phyloP scores from a whole-genome alignment of 805 yeast genomes.

The Pichia nakasei region DNA sequence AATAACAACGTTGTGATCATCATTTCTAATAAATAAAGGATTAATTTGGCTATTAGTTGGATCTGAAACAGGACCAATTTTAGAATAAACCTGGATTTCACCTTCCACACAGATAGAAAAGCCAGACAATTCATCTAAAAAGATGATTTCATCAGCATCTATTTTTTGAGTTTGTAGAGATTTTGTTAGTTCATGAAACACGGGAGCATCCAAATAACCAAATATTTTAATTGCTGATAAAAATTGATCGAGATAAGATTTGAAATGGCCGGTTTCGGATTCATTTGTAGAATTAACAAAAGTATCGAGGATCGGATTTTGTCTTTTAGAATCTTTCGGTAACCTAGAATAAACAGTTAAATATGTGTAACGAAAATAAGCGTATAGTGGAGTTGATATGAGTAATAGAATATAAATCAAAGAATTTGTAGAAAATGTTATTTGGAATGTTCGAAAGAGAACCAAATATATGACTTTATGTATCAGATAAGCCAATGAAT shows the following conservation, averaged over 20 bases:
- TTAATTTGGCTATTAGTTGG: slow-evolving; percentile 13
- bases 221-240: slow-evolving; percentile 85
- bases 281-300: slow-evolving; percentile 30
- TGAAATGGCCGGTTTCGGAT: slow-evolving; percentile 33
- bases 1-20: slow-evolving; percentile 33
- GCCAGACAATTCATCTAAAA: slow-evolving; percentile 60
- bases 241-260: slow-evolving; percentile 80
- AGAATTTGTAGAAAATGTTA: slow-evolving; percentile 44
- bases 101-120: slow-evolving; percentile 94
- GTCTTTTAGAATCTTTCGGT: slow-evolving; percentile 36
- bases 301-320: slow-evolving; percentile 38
- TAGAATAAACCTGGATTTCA: slow-evolving; percentile 66
- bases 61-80: slow-evolving; percentile 28
- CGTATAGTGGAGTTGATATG: slow-evolving; percentile 30
- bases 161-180: slow-evolving; percentile 85
- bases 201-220: slow-evolving; percentile 85
- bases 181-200: slow-evolving; percentile 86
- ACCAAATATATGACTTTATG: slow-evolving; percentile 20
- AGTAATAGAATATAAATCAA: slow-evolving; percentile 28
- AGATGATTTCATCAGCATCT: slow-evolving; percentile 65
- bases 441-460: slow-evolving; percentile 37
- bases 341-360: slow-evolving; percentile 54
- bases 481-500: not conserved
- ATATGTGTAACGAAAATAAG: slow-evolving; percentile 52
- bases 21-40: slow-evolving; percentile 22